Evolutionary conservation across 31 red algal genomes (phyloP).

Genomic region (Bonnemaisonia californica): DNA sequence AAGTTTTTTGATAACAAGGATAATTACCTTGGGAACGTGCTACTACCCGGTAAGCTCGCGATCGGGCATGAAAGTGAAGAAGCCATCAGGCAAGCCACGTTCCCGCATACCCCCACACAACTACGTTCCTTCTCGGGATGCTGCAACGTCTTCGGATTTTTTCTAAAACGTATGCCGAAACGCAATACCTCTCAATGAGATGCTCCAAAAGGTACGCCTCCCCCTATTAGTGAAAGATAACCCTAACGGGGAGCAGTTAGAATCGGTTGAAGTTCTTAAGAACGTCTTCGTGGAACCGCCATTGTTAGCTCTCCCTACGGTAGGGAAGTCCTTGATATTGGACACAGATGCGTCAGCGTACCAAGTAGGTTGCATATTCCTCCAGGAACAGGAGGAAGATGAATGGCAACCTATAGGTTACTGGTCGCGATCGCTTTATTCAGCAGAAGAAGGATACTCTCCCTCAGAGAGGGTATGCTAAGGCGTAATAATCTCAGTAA

Average conservation of each 20-base stretch:
- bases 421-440: conserved; percentile 19
- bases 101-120: too few relatives aligned
- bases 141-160: conserved; percentile 41
- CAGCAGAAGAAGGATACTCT: conserved; percentile 1
- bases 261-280: too few relatives aligned
- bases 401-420: conserved; percentile 26
- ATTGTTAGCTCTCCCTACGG: background rate
- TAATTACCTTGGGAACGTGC: conserved; percentile 3
- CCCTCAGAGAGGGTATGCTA: background rate
- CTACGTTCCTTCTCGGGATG: too few relatives aligned
- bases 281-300: too few relatives aligned
- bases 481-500: conserved; percentile 20
- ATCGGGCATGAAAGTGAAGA: background rate
- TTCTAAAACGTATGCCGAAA: conserved; percentile 10
- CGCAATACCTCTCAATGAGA: conserved; percentile 5
- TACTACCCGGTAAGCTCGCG: background rate
- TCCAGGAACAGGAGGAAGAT: background rate
- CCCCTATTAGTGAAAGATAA: background rate
- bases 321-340: too few relatives aligned
- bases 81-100: background rate
- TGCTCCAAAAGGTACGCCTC: background rate
- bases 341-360: too few relatives aligned
- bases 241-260: too few relatives aligned
- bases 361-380: background rate
- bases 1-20: too few relatives aligned